Conservation (phyloP, 345 rosid genomes). For the Rhodomyrtus tomentosa region DNA sequence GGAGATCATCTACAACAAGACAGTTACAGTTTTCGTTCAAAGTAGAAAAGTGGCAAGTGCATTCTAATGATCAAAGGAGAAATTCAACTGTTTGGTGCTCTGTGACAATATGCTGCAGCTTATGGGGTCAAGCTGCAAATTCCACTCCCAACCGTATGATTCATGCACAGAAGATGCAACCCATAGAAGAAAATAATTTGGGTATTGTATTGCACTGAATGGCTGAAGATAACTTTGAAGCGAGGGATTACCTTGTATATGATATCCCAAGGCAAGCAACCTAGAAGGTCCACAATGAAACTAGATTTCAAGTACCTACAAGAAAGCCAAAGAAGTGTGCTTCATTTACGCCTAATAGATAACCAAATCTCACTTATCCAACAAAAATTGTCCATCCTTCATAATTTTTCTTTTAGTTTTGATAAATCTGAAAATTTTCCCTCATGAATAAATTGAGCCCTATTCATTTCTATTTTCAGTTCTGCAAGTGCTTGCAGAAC, state of each 20-base stretch:
- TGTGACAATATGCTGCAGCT: neutral
- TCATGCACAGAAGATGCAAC: neutral
- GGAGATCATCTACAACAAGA: neutral
- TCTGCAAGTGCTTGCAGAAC: neutral
- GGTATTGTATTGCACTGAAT: neutral
- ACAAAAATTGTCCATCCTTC: neutral
- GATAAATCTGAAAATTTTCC: neutral
- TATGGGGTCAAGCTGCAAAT: neutral
- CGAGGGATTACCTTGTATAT: conserved; percentile 48
- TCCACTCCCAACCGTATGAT: neutral
- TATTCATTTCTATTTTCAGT: neutral
- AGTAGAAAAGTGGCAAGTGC: neutral
- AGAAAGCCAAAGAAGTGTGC: neutral
- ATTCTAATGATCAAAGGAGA: neutral
- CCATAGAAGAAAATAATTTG: neutral
- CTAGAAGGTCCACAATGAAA: conserved; percentile 49
- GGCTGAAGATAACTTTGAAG: neutral
- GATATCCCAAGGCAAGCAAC: conserved; percentile 83
- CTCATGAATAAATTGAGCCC: neutral
- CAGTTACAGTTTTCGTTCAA: neutral
- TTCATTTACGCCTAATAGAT: neutral
- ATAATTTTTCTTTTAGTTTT: neutral
- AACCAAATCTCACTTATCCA: neutral
- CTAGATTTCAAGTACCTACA: conserved; percentile 65
- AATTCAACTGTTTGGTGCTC: neutral